Evolutionary conservation across 139 green algal genomes (phyloP), one percentile per base, ranked within the genome.

Genomic region (Chlorella sp.): DNA sequence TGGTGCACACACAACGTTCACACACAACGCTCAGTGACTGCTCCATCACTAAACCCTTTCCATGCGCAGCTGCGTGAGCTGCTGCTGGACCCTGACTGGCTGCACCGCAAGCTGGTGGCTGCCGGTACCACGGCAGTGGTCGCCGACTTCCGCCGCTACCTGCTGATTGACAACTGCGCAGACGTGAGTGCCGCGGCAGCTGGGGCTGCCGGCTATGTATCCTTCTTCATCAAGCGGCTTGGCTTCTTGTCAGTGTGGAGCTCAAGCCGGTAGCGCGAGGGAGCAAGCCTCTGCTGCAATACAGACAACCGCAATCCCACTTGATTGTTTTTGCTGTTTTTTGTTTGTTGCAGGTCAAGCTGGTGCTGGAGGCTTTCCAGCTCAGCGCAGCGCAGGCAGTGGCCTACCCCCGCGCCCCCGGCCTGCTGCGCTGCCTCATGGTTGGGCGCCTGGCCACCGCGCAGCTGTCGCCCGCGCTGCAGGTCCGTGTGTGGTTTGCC

Each of bases 361-460:
- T 94, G 65, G 62, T 93, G 44, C 88, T 94, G 78, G 91, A 95
- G 72, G 92, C 95, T 0, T 94, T 98, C 74, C 94, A 98, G 89
- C 95, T 98, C 88, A 93, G 88, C 20, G 85, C 95, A 16, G 92
- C 86, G 26, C 90, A 87, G 62, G 94, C 92, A 70, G 83, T 93
- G 74, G 86, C 91, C 62, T 90, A 94, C 75, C 92, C 92, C 41
- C 82, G 84, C 13, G 74, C 88, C 16, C n/a, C 39, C 55, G 88
- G 90, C 44, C 91, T 97, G 86, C 87, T 98, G 88, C 89, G 88
- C 11, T 84, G 91, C n/a, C 94, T 96, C 88, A 94, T 98, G 90
- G 71, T 94, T 23, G 88, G 86, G 12, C 90, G 95, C 26, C 91
- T 97, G 21, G 92, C 96, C 91, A 76, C 89, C 13, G 89, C 87